Evolutionary conservation across 1,284 basidiomycete genomes (phyloP).

Genomic region (Ceratobasidium sp.): DNA sequence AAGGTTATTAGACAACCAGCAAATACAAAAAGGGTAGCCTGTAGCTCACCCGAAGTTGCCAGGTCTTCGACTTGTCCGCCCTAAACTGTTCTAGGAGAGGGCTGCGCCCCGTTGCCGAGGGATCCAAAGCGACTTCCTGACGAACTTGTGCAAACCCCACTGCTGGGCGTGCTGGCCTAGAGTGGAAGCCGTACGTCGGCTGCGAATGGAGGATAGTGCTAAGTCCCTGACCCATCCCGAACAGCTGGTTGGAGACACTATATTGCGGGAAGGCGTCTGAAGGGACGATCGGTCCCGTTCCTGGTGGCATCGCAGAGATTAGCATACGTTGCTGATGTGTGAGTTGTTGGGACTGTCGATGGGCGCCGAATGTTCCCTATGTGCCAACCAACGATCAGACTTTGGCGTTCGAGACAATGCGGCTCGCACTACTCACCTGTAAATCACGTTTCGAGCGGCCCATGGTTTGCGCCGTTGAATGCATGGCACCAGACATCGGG

Average conservation of each 20-base stretch:
- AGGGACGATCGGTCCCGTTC: slow-evolving; percentile 55
- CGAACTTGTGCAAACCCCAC: slow-evolving; percentile 36
- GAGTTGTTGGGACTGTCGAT: slow-evolving; percentile 61
- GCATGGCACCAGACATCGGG: slow-evolving; percentile 48
- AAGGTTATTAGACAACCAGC: slow-evolving; percentile 20
- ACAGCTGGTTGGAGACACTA: slow-evolving; percentile 34
- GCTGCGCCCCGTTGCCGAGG: slow-evolving; percentile 44
- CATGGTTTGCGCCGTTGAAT: slow-evolving; percentile 67
- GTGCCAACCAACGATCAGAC: not conserved
- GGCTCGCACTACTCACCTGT: slow-evolving; percentile 63
- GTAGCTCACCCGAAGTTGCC: slow-evolving; percentile 78
- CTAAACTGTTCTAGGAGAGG: slow-evolving; percentile 85
- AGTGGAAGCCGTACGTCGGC: slow-evolving; percentile 34
- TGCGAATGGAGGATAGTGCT: slow-evolving; percentile 30
- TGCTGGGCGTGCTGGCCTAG: slow-evolving; percentile 30
- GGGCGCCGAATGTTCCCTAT: slow-evolving; percentile 59
- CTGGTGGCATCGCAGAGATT: slow-evolving; percentile 57
- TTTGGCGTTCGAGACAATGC: slow-evolving; percentile 18
- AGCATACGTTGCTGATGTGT: slow-evolving; percentile 62
- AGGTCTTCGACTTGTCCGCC: slow-evolving; percentile 80
- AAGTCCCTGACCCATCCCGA: slow-evolving; percentile 42
- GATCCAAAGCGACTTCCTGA: slow-evolving; percentile 35
- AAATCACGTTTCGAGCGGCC: slow-evolving; percentile 63
- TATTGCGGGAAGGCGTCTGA: slow-evolving; percentile 44
- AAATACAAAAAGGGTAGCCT: not conserved